Conservation (phyloP, 2,329 filamentous ascomycete species). For the Ceratocystis eucalypticola region DNA sequence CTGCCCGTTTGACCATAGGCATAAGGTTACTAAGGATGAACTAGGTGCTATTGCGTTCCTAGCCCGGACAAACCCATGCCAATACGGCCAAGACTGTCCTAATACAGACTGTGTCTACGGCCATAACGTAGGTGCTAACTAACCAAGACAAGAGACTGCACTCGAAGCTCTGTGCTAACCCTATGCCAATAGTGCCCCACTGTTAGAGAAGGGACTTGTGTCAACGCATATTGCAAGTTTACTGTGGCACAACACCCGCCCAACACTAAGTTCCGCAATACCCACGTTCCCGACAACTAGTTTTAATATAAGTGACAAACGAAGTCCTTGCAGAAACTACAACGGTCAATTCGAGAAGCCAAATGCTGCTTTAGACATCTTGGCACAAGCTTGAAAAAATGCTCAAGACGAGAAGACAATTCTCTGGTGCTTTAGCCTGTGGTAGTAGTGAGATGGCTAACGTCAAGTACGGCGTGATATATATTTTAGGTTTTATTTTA, state of each 20-base stretch:
- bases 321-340: background rate
- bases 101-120: conserved; percentile 48
- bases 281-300: background rate
- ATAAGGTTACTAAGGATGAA: conserved; percentile 41
- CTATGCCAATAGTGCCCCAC: conserved; percentile 36
- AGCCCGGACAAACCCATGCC: conserved; percentile 45
- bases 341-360: too few species aligned
- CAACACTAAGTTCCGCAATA: background rate
- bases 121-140: conserved; percentile 38
- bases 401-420: too few species aligned
- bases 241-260: conserved; percentile 8
- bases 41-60: conserved; percentile 42
- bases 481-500: too few species aligned
- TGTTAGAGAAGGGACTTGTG: conserved; percentile 37
- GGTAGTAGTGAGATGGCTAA: too few species aligned
- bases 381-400: too few species aligned
- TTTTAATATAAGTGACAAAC: background rate
- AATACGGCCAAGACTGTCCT: conserved; percentile 43
- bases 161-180: conserved; percentile 9
- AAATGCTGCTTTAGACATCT: too few species aligned
- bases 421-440: too few species aligned
- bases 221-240: conserved; percentile 17
- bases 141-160: background rate
- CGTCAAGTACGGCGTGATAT: too few species aligned
- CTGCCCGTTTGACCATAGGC: conserved; percentile 45